These are phyloP conservation scores for Lunularia cruciata DNA, from an alignment of 225 moss, liverwort and hornwort genomes.

Conservation along the genomic window DNA sequence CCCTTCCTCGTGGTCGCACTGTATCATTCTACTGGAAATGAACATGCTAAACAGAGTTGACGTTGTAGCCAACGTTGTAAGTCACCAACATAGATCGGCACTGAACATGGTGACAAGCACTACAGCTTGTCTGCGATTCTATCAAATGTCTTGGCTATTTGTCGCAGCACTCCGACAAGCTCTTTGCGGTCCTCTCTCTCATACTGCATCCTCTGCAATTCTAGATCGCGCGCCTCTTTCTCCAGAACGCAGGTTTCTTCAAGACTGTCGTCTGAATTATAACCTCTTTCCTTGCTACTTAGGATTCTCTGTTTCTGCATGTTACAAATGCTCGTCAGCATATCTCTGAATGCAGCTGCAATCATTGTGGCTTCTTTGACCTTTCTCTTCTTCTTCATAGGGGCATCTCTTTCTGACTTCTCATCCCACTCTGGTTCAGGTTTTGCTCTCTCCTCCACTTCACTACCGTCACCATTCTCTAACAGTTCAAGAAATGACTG, in stretches of 20 bases:
- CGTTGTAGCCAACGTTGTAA: too few relatives aligned
- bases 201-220: conserved; percentile 3
- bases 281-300: neutral
- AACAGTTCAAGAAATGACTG: neutral
- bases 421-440: too few relatives aligned
- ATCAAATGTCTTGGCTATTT: neutral
- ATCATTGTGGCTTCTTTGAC: neutral
- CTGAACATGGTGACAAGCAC: too few relatives aligned
- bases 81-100: too few relatives aligned
- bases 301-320: neutral
- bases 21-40: too few relatives aligned
- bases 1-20: too few relatives aligned
- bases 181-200: conserved; percentile 1
- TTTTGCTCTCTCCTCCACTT: neutral
- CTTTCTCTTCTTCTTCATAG: neutral
- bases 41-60: too few relatives aligned
- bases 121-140: conserved; percentile 4
- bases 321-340: neutral
- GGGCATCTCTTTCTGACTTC: neutral
- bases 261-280: neutral
- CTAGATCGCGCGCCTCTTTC: neutral
- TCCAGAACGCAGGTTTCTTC: neutral
- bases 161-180: conserved; percentile 1
- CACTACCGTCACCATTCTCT: conserved; percentile 8
- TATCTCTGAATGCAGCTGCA: neutral